These are phyloP conservation scores for Flaveria trinervia DNA, from an alignment of 129 eudicot species.

Conservation along the genomic window DNA sequence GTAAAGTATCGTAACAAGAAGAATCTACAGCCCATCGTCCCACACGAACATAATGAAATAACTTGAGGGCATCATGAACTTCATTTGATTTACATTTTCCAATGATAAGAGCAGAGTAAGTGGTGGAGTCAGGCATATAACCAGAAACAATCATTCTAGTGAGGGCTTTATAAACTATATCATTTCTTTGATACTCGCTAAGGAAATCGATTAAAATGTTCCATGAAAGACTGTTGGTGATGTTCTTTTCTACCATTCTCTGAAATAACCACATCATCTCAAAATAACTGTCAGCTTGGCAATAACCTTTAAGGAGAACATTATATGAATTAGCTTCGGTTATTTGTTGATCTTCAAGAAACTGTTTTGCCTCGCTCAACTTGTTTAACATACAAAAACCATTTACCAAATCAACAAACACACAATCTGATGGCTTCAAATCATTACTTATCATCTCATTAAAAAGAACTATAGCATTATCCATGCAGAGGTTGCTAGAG, in stretches of 20 bases:
- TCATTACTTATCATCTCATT: conserved; percentile 51
- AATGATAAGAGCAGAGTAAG: conserved; percentile 65
- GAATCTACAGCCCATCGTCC: conserved; percentile 55
- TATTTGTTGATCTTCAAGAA: conserved; percentile 51
- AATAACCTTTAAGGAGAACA: conserved; percentile 56
- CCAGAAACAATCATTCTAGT: conserved; percentile 67
- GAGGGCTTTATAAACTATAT: conserved; percentile 46
- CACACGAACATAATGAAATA: conserved; percentile 44
- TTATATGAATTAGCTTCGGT: conserved; percentile 38
- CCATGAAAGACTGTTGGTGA: conserved; percentile 54
- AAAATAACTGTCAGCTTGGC: conserved; percentile 32
- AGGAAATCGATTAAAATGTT: conserved; percentile 55
- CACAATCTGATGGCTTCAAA: conserved; percentile 43
- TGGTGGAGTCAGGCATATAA: conserved; percentile 46
- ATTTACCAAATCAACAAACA: conserved; percentile 48
- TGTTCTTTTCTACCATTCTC: conserved; percentile 49
- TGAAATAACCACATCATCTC: conserved; percentile 47
- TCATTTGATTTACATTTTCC: conserved; percentile 59
- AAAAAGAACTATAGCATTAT: conserved; percentile 52
- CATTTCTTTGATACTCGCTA: conserved; percentile 32
- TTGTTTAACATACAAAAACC: conserved; percentile 52
- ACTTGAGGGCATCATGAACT: conserved; percentile 48
- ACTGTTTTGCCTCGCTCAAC: conserved; percentile 43
- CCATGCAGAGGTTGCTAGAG: conserved; percentile 39
- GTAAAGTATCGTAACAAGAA: conserved; percentile 45